A percentile compares a stretch with the other conserved stretches of the same genome.
phyloP scores from a whole-genome alignment of 495 filamentous ascomycete genomes.

The Bathelium albidoporum region DNA sequence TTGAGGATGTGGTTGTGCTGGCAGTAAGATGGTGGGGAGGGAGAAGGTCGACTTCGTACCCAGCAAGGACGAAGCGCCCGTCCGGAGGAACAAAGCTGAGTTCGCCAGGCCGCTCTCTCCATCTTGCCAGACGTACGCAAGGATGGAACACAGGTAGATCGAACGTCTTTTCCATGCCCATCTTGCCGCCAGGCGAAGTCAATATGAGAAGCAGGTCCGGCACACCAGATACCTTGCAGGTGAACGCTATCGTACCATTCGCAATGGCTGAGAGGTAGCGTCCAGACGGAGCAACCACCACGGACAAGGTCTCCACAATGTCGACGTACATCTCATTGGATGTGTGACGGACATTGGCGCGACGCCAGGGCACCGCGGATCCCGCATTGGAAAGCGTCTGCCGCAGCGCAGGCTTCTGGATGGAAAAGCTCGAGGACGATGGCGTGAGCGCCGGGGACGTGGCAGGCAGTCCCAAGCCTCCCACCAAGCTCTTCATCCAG shows the following conservation, averaged over 20 bases:
- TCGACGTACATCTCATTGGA: slow-evolving; percentile 97
- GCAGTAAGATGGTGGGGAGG: slow-evolving; percentile 20
- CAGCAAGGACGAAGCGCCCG: slow-evolving; percentile 85
- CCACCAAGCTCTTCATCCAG: slow-evolving; percentile 82
- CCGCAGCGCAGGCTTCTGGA: slow-evolving; percentile 16
- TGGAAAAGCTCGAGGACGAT: slow-evolving; percentile 5
- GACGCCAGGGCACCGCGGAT: slow-evolving; percentile 71
- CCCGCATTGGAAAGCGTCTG: slow-evolving; percentile 1
- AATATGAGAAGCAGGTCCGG: slow-evolving; percentile 80
- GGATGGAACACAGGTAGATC: slow-evolving; percentile 95
- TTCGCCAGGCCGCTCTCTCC: slow-evolving; percentile 79
- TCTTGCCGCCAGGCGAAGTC: slow-evolving; percentile 50
- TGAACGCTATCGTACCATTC: slow-evolving; percentile 89
- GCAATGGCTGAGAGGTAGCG: slow-evolving; percentile 75
- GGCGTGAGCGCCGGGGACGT: slow-evolving; percentile 32
- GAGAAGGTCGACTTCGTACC: slow-evolving; percentile 88
- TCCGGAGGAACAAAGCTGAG: slow-evolving; percentile 93
- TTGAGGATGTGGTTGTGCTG: slow-evolving; percentile 34
- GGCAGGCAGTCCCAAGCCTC: slow-evolving; percentile 72
- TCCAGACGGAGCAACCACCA: slow-evolving; percentile 83
- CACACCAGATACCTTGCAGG: slow-evolving; percentile 85
- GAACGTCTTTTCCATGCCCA: slow-evolving; percentile 63
- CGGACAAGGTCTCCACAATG: slow-evolving; percentile 77
- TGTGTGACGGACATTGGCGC: slow-evolving; percentile 86
- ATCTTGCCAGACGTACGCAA: slow-evolving; percentile 75